Percentiles rank a stretch among this genome's conserved stretches.
These are phyloP conservation scores for Acmispon strigosus DNA, from an alignment of 306 rosid genomes.

Conservation along the genomic window DNA sequence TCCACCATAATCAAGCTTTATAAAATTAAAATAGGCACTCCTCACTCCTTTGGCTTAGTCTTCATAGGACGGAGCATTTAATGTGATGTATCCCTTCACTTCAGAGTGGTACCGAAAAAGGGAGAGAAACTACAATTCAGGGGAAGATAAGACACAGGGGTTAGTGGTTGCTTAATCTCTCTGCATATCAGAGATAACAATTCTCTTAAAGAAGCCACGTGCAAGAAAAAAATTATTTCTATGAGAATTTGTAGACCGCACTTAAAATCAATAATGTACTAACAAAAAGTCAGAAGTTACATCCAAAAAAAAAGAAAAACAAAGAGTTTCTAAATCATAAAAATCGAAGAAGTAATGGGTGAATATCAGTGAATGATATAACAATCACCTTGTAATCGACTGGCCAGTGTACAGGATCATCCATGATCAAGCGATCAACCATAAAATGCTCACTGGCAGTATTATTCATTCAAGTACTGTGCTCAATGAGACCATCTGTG, in stretches of 20 bases:
- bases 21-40: too few relatives aligned
- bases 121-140: not conserved
- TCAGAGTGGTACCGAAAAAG: too few relatives aligned
- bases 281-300: not conserved
- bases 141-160: not conserved
- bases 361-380: conserved; percentile 15
- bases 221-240: not conserved
- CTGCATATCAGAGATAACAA: not conserved
- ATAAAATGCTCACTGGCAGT: conserved; percentile 93
- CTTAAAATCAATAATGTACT: not conserved
- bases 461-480: conserved; percentile 89
- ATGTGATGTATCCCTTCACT: too few relatives aligned
- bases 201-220: not conserved
- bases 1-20: too few relatives aligned
- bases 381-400: conserved; percentile 77
- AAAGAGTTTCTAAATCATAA: not conserved
- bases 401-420: conserved; percentile 91
- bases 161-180: not conserved
- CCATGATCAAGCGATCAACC: conserved; percentile 88
- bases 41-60: too few relatives aligned
- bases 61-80: too few relatives aligned
- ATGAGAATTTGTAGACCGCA: not conserved
- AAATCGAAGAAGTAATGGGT: not conserved
- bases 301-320: conserved; percentile 3
- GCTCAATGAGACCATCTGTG: conserved; percentile 78